Percentiles rank a stretch among this genome's conserved stretches.
Evolutionary conservation across 495 filamentous ascomycete species (phyloP).

Genomic region (Hypomontagnella submonticulosa): DNA sequence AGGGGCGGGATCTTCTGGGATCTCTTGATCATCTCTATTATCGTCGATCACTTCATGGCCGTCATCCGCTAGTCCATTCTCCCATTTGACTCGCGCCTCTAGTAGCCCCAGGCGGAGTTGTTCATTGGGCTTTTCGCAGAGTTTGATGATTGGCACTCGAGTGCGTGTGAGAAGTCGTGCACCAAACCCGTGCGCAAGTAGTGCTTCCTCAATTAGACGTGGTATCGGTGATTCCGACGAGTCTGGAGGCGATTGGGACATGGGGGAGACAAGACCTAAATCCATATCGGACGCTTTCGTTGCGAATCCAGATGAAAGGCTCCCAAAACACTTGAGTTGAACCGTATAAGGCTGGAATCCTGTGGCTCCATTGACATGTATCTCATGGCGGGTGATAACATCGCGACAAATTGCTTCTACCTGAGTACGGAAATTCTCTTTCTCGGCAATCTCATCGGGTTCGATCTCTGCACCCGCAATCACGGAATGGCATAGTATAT

Average conservation of each 20-base stretch:
- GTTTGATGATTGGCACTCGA: constrained; percentile 82
- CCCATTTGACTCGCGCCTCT: constrained; percentile 71
- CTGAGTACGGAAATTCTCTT: constrained; percentile 67
- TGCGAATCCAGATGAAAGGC: constrained; percentile 77
- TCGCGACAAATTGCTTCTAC: constrained; percentile 68
- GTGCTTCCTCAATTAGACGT: constrained; percentile 70
- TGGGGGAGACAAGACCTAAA: constrained; percentile 70
- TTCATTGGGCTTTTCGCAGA: constrained; percentile 73
- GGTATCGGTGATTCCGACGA: constrained; percentile 66
- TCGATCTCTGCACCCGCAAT: constrained; percentile 61
- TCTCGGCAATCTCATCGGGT: constrained; percentile 65
- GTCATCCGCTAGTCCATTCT: constrained; percentile 55
- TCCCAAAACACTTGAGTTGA: constrained; percentile 75
- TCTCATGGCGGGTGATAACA: constrained; percentile 63
- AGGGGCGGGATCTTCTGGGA: neutral
- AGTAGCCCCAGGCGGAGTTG: constrained; percentile 62
- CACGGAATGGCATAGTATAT: constrained; percentile 54
- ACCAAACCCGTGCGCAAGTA: constrained; percentile 76
- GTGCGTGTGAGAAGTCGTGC: constrained; percentile 76
- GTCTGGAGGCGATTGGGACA: constrained; percentile 60
- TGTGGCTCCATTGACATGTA: constrained; percentile 41
- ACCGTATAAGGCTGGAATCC: constrained; percentile 63
- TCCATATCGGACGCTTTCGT: constrained; percentile 81
- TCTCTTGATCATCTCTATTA: constrained; percentile 47
- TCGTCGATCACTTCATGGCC: constrained; percentile 56